Conservation (phyloP, 208 protist genomes). For the Leishmania braziliensis region DNA sequence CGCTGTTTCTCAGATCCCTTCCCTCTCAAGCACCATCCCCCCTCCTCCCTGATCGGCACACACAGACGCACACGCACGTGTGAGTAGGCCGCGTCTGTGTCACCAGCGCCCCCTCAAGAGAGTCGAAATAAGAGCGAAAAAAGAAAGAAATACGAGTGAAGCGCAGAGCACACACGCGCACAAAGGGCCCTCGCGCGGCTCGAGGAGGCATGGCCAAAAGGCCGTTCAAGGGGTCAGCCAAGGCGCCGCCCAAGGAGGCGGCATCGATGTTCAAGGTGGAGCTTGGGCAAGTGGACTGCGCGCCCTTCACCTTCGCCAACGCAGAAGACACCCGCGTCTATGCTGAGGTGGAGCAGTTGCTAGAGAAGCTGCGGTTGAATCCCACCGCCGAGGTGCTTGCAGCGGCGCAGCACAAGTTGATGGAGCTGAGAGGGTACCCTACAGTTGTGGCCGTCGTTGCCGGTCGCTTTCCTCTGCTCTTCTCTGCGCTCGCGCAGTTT, state of each 20-base stretch:
- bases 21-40: too few species aligned
- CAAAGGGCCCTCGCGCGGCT: too few species aligned
- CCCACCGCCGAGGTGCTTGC: conserved; percentile 9
- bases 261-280: not conserved
- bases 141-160: too few species aligned
- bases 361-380: conserved; percentile 6
- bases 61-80: not conserved
- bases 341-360: conserved; percentile 17
- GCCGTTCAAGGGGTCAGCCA: not conserved
- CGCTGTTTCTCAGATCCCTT: not conserved
- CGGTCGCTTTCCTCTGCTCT: conserved; percentile 27
- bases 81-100: not conserved
- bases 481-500: conserved; percentile 16
- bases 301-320: conserved; percentile 14
- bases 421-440: conserved; percentile 17
- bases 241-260: not conserved
- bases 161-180: too few species aligned
- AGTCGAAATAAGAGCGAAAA: not conserved
- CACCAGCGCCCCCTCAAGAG: not conserved
- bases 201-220: not conserved
- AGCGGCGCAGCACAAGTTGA: conserved; percentile 14
- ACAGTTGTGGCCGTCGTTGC: conserved; percentile 22
- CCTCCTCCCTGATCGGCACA: not conserved
- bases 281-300: conserved; percentile 26
- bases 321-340: conserved; percentile 26